A percentile compares a stretch with the other conserved stretches of the same genome.
phyloP scores from a whole-genome alignment of 2,329 filamentous ascomycete genomes.

The Aspergillus melleus region DNA sequence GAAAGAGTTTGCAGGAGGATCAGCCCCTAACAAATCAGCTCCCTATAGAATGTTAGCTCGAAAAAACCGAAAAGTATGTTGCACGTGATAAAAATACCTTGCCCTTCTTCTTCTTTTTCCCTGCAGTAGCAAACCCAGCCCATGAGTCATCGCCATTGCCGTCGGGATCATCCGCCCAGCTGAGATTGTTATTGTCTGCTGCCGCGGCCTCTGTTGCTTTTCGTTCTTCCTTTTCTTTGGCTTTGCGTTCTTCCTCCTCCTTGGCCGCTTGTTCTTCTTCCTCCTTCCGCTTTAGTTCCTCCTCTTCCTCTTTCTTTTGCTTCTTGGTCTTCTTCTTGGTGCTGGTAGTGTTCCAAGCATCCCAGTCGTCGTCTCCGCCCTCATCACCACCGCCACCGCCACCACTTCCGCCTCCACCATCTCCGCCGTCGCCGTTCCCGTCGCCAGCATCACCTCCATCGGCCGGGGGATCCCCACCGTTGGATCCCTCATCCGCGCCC shows the following conservation, averaged over 20 bases:
- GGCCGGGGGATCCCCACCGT: constrained; percentile 32
- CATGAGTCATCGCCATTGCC: constrained; percentile 54
- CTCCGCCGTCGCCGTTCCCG: constrained; percentile 33
- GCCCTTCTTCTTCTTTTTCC: constrained; percentile 58
- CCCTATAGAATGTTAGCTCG: constrained; percentile 19
- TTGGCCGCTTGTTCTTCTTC: constrained; percentile 26
- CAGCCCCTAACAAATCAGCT: constrained; percentile 34
- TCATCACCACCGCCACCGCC: constrained; percentile 37
- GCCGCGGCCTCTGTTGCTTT: constrained; percentile 30
- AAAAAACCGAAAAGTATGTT: background rate
- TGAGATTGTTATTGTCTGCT: constrained; percentile 35
- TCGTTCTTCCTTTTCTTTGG: constrained; percentile 29
- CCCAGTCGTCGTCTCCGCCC: constrained; percentile 39
- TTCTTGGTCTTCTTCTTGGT: constrained; percentile 41
- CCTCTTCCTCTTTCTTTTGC: constrained; percentile 33
- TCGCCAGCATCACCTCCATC: constrained; percentile 34
- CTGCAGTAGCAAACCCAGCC: constrained; percentile 49
- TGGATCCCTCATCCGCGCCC: constrained; percentile 15
- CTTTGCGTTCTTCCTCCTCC: constrained; percentile 27
- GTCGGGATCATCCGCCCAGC: constrained; percentile 47
- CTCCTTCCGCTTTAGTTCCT: constrained; percentile 28
- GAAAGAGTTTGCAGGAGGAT: constrained; percentile 54
- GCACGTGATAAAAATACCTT: constrained; percentile 43
- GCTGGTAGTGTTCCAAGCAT: constrained; percentile 37
- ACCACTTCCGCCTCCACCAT: constrained; percentile 31